Conservation (phyloP, 257 asterid species). For the Fraxinus anomala region DNA sequence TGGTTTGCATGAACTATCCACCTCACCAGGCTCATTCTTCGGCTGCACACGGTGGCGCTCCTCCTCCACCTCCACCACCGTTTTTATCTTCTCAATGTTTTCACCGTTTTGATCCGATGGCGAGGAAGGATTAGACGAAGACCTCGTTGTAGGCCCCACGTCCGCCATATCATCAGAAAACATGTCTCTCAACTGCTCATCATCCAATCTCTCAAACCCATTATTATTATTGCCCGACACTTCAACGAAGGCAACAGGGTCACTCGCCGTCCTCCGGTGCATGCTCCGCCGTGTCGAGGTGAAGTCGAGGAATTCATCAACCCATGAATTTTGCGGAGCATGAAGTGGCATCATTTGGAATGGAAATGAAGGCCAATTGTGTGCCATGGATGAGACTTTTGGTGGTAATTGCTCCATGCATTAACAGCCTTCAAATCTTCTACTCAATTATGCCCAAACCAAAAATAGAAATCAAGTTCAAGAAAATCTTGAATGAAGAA, state of each 20-base stretch:
- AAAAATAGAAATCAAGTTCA: background rate
- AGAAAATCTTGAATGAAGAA: background rate
- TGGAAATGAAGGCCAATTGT: conserved; percentile 62
- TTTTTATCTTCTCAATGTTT: conserved; percentile 28
- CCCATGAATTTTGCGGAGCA: conserved; percentile 50
- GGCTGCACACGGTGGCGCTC: conserved; percentile 41
- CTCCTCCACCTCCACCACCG: conserved; percentile 9
- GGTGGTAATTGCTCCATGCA: conserved; percentile 94
- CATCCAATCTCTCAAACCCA: conserved; percentile 70
- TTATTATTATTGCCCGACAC: conserved; percentile 7
- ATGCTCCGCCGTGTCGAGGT: conserved; percentile 60
- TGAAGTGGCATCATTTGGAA: conserved; percentile 53
- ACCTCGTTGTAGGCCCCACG: conserved; percentile 34
- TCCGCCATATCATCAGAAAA: conserved; percentile 60
- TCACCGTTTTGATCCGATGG: conserved; percentile 77
- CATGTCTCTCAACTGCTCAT: conserved; percentile 75
- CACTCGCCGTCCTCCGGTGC: conserved; percentile 81
- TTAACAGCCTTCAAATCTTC: background rate
- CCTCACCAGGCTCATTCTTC: conserved; percentile 67
- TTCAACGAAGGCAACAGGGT: conserved; percentile 75
- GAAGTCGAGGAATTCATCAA: conserved; percentile 84
- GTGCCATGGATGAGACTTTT: conserved; percentile 62
- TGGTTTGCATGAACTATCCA: conserved; percentile 36
- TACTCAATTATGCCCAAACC: background rate
- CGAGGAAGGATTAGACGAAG: conserved; percentile 63